A percentile compares a stretch with the other conserved stretches of the same genome.
Evolutionary conservation across 345 rosid species (phyloP).

Genomic region (Gossypium turneri): DNA sequence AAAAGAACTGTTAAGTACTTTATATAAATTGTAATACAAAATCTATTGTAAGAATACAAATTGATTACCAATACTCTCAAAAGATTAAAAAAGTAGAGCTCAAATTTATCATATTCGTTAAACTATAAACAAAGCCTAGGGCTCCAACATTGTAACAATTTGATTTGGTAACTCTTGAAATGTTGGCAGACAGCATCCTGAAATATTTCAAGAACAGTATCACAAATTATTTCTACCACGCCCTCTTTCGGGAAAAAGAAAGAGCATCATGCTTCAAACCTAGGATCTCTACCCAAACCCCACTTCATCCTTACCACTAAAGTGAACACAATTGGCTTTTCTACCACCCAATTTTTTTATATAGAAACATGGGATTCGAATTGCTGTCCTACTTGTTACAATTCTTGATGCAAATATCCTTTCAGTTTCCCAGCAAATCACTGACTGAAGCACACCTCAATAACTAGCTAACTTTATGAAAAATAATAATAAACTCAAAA

Average conservation of each 20-base stretch:
- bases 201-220: not conserved
- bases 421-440: not conserved
- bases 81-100: not conserved
- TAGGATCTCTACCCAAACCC: not conserved
- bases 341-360: not conserved
- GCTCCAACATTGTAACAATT: not conserved
- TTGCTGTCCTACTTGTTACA: not conserved
- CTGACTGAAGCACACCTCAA: not conserved
- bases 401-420: not conserved
- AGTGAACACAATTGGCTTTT: not conserved
- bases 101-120: not conserved
- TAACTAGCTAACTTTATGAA: slow-evolving; percentile 1
- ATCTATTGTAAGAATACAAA: not conserved
- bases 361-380: not conserved
- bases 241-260: not conserved
- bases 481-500: not conserved
- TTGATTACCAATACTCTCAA: not conserved
- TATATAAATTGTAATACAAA: not conserved
- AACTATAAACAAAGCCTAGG: slow-evolving; percentile 3
- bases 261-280: not conserved
- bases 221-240: not conserved
- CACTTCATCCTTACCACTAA: not conserved
- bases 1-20: not conserved
- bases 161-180: not conserved
- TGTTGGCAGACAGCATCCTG: not conserved